Base-by-base conservation (phyloP, 2,329 filamentous ascomycete genomes). In the Colletotrichum sp. region DNA sequence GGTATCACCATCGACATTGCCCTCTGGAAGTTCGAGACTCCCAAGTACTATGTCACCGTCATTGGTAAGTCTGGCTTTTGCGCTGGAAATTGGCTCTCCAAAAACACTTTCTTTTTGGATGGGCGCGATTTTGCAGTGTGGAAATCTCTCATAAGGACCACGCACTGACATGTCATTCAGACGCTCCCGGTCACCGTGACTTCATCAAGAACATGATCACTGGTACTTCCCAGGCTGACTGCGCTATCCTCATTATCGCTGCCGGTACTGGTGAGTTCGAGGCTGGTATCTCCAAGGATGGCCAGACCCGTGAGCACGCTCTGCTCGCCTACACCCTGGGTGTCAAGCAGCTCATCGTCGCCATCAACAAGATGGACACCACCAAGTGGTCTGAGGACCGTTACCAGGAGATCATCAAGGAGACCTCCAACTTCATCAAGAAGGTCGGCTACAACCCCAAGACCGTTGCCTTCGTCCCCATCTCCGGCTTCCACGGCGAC, bases 191-290 rank as follows among this genome's bases (percentile, higher is more conserved):
- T 91, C 97, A 99, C 91, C 96, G 97, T 97, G 97, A 99, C 88
- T 99, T 99, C 93, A 99, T 99, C 95, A 99, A 99, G 96, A 99
- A 99, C 96, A 99, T 99, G 97, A 99, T 99, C 90, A 99, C 97
- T 94, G 97, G 97, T 96, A 99, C 97, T 87, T 99, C 97, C 89
- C 97, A 99, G 94, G 97, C 97, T 85, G 97, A 99, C 88, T 99
- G 97, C 91, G 97, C 97, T 86, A 95, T 99, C 89, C 96, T 99
- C 92, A 99, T 99, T 92, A 99, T 99, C 90, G 97, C 96, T 85
- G 96, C 97, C 86, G 97, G 97, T 93, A 98, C 96, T 95, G 97
- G 97, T 98, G 97, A 99, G 94, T 99, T 99, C 94, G 97, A 99
- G 94, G 97, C 97, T 94, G 97, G 97, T 99, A 99, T 99, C 95